Evolutionary conservation across 2,329 filamentous ascomycete species (phyloP), one percentile per base, ranked within the genome.

Genomic region (Didymosphaeria variabile): DNA sequence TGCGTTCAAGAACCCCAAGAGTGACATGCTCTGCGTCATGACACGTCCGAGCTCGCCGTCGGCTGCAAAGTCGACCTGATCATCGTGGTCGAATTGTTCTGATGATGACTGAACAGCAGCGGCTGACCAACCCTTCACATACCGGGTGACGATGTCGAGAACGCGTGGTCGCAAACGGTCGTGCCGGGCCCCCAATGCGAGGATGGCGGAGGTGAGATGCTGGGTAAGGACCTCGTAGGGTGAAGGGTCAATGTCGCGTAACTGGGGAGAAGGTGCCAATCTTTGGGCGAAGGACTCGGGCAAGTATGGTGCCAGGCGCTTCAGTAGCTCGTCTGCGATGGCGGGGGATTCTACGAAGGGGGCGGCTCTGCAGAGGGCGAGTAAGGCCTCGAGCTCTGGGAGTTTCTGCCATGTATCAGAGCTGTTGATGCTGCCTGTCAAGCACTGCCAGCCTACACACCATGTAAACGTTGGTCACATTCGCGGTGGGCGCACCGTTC

Each of bases 331-430:
- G 71, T 91, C 88, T 31, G 93, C 94, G 73, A 91, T 90, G 62
- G 92, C 87, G 45, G 82, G 79, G 49, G 88, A 89, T 55, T 89
- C 85, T 29, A 98, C 85, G 26, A 88, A 86, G 4, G 93, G 90
- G 3, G 94, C 92, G 56, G 94, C 92, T 80, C 94, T 94, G 83
- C 94, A 98, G 29, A 99, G 85, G 46, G 95, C 93, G 29, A 98
- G 82, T 29, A 99, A 85, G 56, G 97, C 91, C 78, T 99, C 94
- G 68, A 97, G 90, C 83, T 99, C 96, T 72, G 92, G 90, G 57
- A 94, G 88, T 56, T 90, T 92, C 93, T 96, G 62, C 19, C 21
- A 44, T 15, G 17, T 13, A 32, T 40, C 17, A 55, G 26, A 40
- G 51, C 17, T 38, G 17, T 32, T 10, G 8, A 5, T 12, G 4